Conservation (phyloP, 768 basidiomycete genomes). For the Collybiopsis confluens region DNA sequence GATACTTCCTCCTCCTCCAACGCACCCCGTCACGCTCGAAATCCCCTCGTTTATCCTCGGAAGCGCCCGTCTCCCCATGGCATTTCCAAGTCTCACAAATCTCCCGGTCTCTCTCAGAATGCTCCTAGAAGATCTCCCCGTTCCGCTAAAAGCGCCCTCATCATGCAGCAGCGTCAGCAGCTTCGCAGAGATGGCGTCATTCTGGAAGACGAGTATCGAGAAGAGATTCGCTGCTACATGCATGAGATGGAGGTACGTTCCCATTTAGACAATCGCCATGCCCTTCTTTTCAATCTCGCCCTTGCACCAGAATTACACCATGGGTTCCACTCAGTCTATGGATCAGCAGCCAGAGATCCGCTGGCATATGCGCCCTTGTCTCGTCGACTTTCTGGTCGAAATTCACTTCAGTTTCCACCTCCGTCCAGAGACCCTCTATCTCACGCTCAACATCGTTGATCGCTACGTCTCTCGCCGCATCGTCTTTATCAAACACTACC, state of each 20-base stretch:
- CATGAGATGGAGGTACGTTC: slow-evolving; percentile 93
- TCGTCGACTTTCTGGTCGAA: slow-evolving; percentile 98
- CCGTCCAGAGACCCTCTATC: slow-evolving; percentile 97
- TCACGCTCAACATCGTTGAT: slow-evolving; percentile 98
- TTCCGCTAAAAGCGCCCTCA: slow-evolving; percentile 53
- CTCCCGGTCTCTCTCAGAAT: slow-evolving; percentile 46
- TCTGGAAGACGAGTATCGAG: slow-evolving; percentile 92
- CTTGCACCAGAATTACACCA: slow-evolving; percentile 63
- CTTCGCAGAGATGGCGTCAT: slow-evolving; percentile 70
- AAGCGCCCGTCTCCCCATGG: slow-evolving; percentile 83
- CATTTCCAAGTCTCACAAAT: slow-evolving; percentile 63
- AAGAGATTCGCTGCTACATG: slow-evolving; percentile 93
- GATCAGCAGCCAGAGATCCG: slow-evolving; percentile 98
- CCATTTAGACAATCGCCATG: slow-evolving; percentile 10
- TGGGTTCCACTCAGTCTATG: slow-evolving; percentile 93
- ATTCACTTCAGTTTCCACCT: slow-evolving; percentile 97
- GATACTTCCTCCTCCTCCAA: slow-evolving; percentile 59
- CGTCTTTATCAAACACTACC: slow-evolving; percentile 99
- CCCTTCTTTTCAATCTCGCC: slow-evolving; percentile 7
- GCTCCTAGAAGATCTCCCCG: slow-evolving; percentile 60
- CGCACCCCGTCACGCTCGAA: slow-evolving; percentile 57
- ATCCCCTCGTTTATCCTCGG: slow-evolving; percentile 70
- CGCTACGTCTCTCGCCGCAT: slow-evolving; percentile 98
- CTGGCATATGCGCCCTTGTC: slow-evolving; percentile 99
- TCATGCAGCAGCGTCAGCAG: slow-evolving; percentile 58